Percentiles rank a stretch among this genome's conserved stretches.
Conservation (phyloP, 805 yeast species). For the Starmera quercuum region DNA sequence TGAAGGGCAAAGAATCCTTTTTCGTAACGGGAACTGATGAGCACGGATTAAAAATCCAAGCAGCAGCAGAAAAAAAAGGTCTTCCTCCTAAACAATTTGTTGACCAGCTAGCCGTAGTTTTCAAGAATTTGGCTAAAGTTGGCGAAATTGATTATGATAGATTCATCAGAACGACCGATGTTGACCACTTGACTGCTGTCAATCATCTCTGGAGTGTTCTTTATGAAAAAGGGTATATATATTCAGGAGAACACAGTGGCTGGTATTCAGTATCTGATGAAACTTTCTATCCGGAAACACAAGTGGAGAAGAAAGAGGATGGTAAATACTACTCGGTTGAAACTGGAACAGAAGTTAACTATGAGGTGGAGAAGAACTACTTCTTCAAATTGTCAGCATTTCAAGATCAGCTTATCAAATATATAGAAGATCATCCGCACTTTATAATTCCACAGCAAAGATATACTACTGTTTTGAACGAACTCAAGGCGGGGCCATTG, state of each 20-base stretch:
- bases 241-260: constrained; percentile 79
- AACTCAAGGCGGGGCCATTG: constrained; percentile 41
- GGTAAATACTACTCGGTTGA: constrained; percentile 46
- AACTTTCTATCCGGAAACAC: constrained; percentile 82
- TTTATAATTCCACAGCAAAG: constrained; percentile 64
- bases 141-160: constrained; percentile 58
- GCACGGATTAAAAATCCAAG: constrained; percentile 88
- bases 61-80: constrained; percentile 59
- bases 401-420: constrained; percentile 42
- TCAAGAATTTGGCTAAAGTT: constrained; percentile 51
- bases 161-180: constrained; percentile 87
- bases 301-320: constrained; percentile 36
- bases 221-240: constrained; percentile 54
- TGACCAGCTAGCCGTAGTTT: constrained; percentile 58
- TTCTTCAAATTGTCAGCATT: constrained; percentile 71
- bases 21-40: constrained; percentile 95
- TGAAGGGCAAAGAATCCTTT: constrained; percentile 35
- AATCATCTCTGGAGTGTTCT: constrained; percentile 62
- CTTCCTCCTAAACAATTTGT: constrained; percentile 62
- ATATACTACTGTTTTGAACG: constrained; percentile 46
- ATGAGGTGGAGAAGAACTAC: constrained; percentile 77
- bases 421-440: constrained; percentile 38
- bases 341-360: constrained; percentile 67
- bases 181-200: constrained; percentile 65
- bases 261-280: constrained; percentile 97